These are phyloP conservation scores for Rhytidiadelphus loreus DNA, from an alignment of 225 moss, liverwort and hornwort genomes.

Conservation along the genomic window DNA sequence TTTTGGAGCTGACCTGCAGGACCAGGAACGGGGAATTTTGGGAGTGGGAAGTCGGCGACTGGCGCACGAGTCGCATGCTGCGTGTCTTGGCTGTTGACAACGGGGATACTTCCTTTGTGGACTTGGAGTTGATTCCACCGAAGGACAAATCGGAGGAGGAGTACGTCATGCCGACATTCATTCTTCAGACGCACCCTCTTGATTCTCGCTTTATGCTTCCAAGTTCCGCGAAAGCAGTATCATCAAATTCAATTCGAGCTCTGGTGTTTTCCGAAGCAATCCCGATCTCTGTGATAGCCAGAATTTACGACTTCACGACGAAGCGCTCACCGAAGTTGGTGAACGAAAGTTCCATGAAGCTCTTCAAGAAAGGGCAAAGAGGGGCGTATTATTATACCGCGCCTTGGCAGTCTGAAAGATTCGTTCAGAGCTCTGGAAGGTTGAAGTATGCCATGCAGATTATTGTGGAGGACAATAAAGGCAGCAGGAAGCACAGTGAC, in stretches of 20 bases:
- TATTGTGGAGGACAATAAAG: constrained; percentile 20
- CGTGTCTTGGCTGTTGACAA: constrained; percentile 78
- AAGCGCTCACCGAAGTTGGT: constrained; percentile 18
- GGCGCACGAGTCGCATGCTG: constrained; percentile 64
- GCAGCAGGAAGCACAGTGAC: constrained; percentile 26
- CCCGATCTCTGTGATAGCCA: constrained; percentile 51
- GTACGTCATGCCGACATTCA: constrained; percentile 63
- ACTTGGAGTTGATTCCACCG: constrained; percentile 50
- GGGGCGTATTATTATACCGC: constrained; percentile 53
- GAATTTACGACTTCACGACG: constrained; percentile 43
- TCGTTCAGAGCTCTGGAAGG: constrained; percentile 21
- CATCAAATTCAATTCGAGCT: constrained; percentile 39
- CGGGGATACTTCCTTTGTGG: constrained; percentile 74
- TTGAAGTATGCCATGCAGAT: constrained; percentile 67
- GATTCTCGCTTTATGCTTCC: constrained; percentile 79
- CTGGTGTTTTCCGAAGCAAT: constrained; percentile 60
- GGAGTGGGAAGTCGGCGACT: constrained; percentile 99
- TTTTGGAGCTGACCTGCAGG: background rate
- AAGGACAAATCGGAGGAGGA: constrained; percentile 25
- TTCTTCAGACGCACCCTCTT: constrained; percentile 83
- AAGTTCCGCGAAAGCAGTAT: constrained; percentile 3
- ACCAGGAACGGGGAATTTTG: constrained; percentile 51
- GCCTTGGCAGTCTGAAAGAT: constrained; percentile 48
- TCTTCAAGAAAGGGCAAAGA: constrained; percentile 19
- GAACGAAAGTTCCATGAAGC: constrained; percentile 35